Evolutionary conservation across 139 green algal species (phyloP).

Genomic region (Chlamydomonas sp.): DNA sequence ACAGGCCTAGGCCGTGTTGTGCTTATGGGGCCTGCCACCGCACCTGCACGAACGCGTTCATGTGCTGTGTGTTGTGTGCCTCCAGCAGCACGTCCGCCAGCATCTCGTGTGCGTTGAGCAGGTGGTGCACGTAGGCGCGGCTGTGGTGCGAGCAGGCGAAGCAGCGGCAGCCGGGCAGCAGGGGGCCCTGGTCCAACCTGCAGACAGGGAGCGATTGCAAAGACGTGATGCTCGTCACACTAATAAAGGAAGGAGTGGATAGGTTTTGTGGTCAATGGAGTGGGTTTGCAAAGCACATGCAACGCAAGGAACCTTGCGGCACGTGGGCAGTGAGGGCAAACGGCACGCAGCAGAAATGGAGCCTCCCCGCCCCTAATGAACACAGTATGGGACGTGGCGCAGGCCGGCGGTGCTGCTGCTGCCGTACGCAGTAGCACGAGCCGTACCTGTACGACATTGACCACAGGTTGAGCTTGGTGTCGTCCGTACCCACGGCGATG

Average conservation of each 20-base stretch:
- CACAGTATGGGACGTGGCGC: too few species aligned
- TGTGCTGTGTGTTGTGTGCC: slow-evolving; percentile 79
- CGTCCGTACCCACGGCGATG: slow-evolving; percentile 45
- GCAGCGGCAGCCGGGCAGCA: slow-evolving; percentile 75
- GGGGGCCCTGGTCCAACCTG: slow-evolving; percentile 64
- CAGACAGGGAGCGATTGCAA: background rate
- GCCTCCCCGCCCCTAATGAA: too few species aligned
- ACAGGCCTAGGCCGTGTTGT: background rate
- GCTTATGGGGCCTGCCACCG: background rate
- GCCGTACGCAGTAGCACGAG: too few species aligned
- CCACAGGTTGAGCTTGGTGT: slow-evolving; percentile 80
- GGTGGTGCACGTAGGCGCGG: slow-evolving; percentile 83
- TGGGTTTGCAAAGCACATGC: too few species aligned
- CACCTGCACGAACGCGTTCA: slow-evolving; percentile 63
- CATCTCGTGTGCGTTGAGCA: slow-evolving; percentile 84
- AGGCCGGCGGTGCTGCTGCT: too few species aligned
- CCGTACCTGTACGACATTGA: slow-evolving; percentile 55
- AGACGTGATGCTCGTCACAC: too few species aligned
- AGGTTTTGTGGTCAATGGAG: background rate
- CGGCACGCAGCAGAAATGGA: background rate
- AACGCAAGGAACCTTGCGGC: background rate
- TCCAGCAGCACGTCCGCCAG: slow-evolving; percentile 80
- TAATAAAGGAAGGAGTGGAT: background rate
- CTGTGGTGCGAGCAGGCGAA: slow-evolving; percentile 72
- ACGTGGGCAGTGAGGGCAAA: background rate